A percentile compares a stretch with the other conserved stretches of the same genome.
phyloP scores from a whole-genome alignment of 176 grass and related monocot species.

The Guadua angustifolia region DNA sequence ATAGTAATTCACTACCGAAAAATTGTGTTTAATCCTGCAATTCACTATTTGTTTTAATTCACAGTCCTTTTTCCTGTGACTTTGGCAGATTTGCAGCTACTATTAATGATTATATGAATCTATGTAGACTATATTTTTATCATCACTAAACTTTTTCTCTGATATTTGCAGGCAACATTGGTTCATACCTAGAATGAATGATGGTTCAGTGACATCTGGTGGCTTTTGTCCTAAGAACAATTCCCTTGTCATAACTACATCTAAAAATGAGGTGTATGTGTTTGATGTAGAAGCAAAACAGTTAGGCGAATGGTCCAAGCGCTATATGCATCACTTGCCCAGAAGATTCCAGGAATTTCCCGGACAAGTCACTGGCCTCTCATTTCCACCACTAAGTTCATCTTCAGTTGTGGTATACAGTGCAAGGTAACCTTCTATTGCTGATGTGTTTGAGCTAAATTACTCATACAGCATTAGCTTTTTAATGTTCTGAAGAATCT shows the following conservation, averaged over 20 bases:
- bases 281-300: constrained; percentile 98
- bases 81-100: not conserved
- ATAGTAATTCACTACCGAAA: not conserved
- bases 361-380: constrained; percentile 87
- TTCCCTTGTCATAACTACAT: constrained; percentile 80
- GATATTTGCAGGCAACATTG: constrained; percentile 81
- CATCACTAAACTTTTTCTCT: not conserved
- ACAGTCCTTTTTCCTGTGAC: constrained; percentile 19
- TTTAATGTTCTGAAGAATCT: constrained; percentile 10
- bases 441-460: constrained; percentile 3
- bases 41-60: not conserved
- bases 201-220: constrained; percentile 80
- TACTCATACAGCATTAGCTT: not conserved
- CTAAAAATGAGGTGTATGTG: constrained; percentile 87
- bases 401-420: constrained; percentile 85
- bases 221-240: constrained; percentile 93
- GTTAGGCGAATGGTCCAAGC: constrained; percentile 88
- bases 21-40: constrained; percentile 22
- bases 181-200: constrained; percentile 90
- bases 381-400: constrained; percentile 67
- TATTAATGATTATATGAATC: not conserved
- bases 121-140: not conserved
- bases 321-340: constrained; percentile 62
- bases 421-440: constrained; percentile 61
- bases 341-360: constrained; percentile 96